Evolutionary conservation across 2,329 filamentous ascomycete species (phyloP).

Genomic region (Penicillium sumatraense): DNA sequence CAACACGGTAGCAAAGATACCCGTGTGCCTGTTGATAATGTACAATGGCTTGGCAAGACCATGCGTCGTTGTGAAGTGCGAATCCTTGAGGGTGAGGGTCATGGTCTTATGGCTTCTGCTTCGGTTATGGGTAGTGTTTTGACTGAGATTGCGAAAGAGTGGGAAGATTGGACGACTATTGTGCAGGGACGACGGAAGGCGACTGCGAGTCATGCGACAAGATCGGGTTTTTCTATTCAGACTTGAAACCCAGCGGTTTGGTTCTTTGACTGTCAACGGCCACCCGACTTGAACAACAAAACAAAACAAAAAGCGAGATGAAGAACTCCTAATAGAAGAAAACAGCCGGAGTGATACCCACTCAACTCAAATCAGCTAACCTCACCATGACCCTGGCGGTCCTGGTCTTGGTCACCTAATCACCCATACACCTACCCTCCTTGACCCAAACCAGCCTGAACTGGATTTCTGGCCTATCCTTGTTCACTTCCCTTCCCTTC

Average conservation of each 20-base stretch:
- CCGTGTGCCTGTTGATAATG: slow-evolving; percentile 91
- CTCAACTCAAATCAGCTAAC: not conserved
- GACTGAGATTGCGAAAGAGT: slow-evolving; percentile 91
- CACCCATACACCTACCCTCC: not conserved
- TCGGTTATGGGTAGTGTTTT: slow-evolving; percentile 92
- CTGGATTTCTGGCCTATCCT: not conserved
- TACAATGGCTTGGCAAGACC: slow-evolving; percentile 89
- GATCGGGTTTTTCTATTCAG: slow-evolving; percentile 24
- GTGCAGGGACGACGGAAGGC: slow-evolving; percentile 49
- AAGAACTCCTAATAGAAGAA: not conserved
- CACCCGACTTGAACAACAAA: not conserved
- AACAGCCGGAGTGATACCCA: not conserved
- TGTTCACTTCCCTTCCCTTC: not conserved
- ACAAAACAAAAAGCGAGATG: not conserved
- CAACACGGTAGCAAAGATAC: slow-evolving; percentile 92
- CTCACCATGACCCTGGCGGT: slow-evolving; percentile 17
- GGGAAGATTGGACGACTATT: slow-evolving; percentile 80
- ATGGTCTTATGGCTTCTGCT: slow-evolving; percentile 94
- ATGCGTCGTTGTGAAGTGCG: slow-evolving; percentile 94
- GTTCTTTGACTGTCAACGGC: not conserved
- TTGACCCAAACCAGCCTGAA: not conserved
- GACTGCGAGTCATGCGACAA: slow-evolving; percentile 28
- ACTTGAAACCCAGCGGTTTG: too few species aligned
- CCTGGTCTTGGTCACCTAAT: not conserved
- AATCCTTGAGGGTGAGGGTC: slow-evolving; percentile 87